A percentile compares a stretch with the other conserved stretches of the same genome.
phyloP scores from a whole-genome alignment of 495 filamentous ascomycete species.

The Mytilinidion resinicola region DNA sequence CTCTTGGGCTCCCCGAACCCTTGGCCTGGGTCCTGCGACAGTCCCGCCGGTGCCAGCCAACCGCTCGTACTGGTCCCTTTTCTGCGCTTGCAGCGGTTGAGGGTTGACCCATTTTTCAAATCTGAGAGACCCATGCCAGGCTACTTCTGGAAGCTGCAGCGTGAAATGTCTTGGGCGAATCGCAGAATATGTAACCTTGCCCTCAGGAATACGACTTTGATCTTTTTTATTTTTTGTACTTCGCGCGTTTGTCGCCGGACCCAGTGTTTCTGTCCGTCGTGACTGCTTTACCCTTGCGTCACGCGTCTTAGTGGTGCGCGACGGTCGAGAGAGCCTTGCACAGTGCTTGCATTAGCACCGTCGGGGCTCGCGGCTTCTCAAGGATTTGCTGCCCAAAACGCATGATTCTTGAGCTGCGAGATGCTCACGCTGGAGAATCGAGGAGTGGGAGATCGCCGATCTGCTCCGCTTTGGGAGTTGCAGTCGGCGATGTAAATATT shows the following conservation, averaged over 20 bases:
- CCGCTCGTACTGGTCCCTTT: conserved; percentile 15
- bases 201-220: no score
- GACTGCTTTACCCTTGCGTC: not conserved
- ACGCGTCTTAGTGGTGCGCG: not conserved
- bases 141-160: conserved; percentile 7
- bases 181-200: no score
- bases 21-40: conserved; percentile 23
- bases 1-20: conserved; percentile 14
- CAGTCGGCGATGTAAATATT: conserved; percentile 28
- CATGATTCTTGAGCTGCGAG: conserved; percentile 17
- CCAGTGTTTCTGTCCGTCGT: not conserved
- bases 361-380: conserved; percentile 2
- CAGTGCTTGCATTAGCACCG: not conserved
- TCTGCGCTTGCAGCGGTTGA: conserved; percentile 24
- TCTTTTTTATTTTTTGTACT: not conserved
- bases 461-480: conserved; percentile 1
- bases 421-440: conserved; percentile 21
- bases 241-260: conserved; percentile 2
- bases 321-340: not conserved
- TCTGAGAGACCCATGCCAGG: conserved; percentile 14
- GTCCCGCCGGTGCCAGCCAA: conserved; percentile 6
- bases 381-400: conserved; percentile 14
- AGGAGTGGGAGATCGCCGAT: conserved; percentile 25
- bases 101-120: not conserved
- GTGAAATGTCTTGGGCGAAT: no score